Percentiles rank a stretch among this genome's conserved stretches.
phyloP scores from a whole-genome alignment of 352 stramenopile species.

The Globisporangium barbulae region DNA sequence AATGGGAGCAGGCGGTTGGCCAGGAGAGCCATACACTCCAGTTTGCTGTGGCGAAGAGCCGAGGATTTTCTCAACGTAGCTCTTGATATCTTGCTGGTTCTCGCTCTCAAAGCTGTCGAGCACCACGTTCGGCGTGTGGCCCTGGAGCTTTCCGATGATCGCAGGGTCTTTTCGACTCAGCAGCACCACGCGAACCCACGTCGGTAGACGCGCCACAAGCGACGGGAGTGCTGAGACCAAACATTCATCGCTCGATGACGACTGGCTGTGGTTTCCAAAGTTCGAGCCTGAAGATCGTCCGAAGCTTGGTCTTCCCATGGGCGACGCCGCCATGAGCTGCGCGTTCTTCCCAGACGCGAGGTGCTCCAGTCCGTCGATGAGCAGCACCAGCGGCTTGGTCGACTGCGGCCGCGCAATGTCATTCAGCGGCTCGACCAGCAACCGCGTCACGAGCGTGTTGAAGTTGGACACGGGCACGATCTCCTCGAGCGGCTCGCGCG shows the following conservation, averaged over 20 bases:
- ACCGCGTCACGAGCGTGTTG: conserved; percentile 37
- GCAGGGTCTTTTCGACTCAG: conserved; percentile 57
- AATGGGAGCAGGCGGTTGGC: neutral
- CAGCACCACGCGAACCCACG: conserved; percentile 66
- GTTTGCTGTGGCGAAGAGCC: conserved; percentile 5
- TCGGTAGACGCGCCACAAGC: conserved; percentile 46
- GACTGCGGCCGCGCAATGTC: conserved; percentile 51
- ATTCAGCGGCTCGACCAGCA: conserved; percentile 64
- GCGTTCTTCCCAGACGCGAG: neutral
- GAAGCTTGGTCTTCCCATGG: conserved; percentile 14
- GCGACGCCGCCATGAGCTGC: conserved; percentile 17
- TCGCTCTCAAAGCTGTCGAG: conserved; percentile 44
- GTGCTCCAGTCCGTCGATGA: conserved; percentile 70
- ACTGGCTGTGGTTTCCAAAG: neutral
- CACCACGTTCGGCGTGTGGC: conserved; percentile 38
- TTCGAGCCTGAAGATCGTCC: conserved; percentile 13
- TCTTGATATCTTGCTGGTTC: conserved; percentile 49
- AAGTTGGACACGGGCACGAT: conserved; percentile 74
- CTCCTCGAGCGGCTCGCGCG: conserved; percentile 68
- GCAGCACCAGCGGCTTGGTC: conserved; percentile 51
- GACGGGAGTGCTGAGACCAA: conserved; percentile 55
- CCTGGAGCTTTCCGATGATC: conserved; percentile 60
- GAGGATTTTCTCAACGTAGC: conserved; percentile 23
- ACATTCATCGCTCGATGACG: conserved; percentile 35
- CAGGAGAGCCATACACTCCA: neutral